These are phyloP conservation scores for Prunus mume DNA, from an alignment of 306 rosid species.

Conservation along the genomic window DNA sequence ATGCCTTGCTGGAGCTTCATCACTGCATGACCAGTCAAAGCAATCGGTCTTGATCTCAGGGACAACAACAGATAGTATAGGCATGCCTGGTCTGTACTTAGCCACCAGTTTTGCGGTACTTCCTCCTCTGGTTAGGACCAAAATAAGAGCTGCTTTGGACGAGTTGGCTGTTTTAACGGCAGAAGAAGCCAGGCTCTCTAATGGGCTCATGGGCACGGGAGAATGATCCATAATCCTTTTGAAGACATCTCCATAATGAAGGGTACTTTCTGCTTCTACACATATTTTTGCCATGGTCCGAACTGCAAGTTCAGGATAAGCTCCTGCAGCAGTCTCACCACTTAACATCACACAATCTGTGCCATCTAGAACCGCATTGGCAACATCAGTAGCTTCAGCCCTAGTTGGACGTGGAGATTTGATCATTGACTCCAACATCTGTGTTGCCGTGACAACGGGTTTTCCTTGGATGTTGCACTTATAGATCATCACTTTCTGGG, in stretches of 20 bases:
- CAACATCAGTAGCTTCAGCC: conserved; percentile 81
- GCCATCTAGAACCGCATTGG: conserved; percentile 90
- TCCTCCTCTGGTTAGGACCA: conserved; percentile 83
- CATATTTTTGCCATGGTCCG: conserved; percentile 82
- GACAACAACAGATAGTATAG: conserved; percentile 92
- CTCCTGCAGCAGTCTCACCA: conserved; percentile 95
- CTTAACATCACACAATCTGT: conserved; percentile 94
- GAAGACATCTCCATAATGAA: conserved; percentile 71
- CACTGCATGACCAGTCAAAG: conserved; percentile 96
- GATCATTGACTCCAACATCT: conserved; percentile 87
- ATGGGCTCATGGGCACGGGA: conserved; percentile 83
- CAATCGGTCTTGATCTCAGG: conserved; percentile 86
- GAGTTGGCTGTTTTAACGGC: conserved; percentile 86
- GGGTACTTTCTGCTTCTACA: conserved; percentile 76
- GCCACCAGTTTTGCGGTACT: conserved; percentile 95
- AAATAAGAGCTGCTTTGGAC: conserved; percentile 66
- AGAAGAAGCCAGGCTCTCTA: conserved; percentile 88
- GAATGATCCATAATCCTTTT: conserved; percentile 86
- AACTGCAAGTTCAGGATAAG: conserved; percentile 85
- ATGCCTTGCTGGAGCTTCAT: conserved; percentile 97
- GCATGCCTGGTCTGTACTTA: conserved; percentile 95
- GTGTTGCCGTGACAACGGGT: conserved; percentile 98
- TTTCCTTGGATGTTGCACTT: conserved; percentile 99
- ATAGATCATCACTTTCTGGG: conserved; percentile 98
- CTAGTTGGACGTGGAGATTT: conserved; percentile 77